Conservation (phyloP, 1,284 basidiomycete genomes). For the Microbotryum scabiosae region DNA sequence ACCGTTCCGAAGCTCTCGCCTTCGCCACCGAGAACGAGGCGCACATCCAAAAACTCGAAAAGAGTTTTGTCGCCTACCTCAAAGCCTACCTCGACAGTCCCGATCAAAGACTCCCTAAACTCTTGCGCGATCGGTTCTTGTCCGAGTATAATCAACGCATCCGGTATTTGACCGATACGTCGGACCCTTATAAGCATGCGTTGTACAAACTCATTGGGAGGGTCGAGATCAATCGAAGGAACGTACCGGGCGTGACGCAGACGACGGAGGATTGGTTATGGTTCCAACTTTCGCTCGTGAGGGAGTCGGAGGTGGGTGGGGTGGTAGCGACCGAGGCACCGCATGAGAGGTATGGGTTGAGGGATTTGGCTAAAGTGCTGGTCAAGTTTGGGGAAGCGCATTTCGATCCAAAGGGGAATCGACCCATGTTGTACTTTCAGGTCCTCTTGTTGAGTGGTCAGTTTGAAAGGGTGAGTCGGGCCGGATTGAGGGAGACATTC, state of each 20-base stretch:
- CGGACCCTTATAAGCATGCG: conserved; percentile 89
- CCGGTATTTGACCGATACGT: conserved; percentile 57
- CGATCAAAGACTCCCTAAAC: conserved; percentile 63
- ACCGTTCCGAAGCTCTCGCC: conserved; percentile 66
- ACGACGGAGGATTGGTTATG: conserved; percentile 98
- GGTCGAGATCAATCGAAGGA: conserved; percentile 73
- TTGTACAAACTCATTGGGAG: conserved; percentile 92
- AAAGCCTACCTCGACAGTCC: conserved; percentile 75
- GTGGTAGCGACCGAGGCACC: conserved; percentile 57
- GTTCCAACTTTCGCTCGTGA: conserved; percentile 78
- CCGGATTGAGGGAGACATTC: neutral
- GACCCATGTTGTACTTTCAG: conserved; percentile 68
- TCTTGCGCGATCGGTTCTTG: conserved; percentile 73
- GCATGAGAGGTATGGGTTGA: conserved; percentile 56
- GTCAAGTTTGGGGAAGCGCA: conserved; percentile 82
- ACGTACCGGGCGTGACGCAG: conserved; percentile 71
- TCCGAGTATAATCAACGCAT: conserved; percentile 88
- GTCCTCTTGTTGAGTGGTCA: conserved; percentile 85
- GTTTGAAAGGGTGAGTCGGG: conserved; percentile 68
- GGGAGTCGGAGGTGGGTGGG: conserved; percentile 48
- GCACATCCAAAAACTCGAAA: conserved; percentile 70
- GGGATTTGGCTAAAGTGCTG: conserved; percentile 69
- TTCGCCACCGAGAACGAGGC: conserved; percentile 65
- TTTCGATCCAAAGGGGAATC: conserved; percentile 70
- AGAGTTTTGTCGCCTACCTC: conserved; percentile 75